These are phyloP conservation scores for Leccinum subgranulosum DNA, from an alignment of 768 basidiomycete genomes.

Conservation along the genomic window DNA sequence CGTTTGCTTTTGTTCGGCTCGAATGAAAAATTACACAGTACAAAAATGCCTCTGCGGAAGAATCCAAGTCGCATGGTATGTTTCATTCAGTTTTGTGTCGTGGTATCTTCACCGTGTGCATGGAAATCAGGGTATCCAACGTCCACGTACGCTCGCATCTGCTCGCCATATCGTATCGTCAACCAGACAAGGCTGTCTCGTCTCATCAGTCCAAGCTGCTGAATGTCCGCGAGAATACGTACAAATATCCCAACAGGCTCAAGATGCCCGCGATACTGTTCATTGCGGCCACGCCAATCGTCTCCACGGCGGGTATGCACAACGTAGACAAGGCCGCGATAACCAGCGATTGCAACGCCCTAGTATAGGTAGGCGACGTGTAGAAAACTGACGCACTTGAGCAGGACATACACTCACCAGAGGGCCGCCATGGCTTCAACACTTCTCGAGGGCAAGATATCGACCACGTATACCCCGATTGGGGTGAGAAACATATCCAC, in stretches of 20 bases:
- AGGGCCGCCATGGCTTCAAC: slow-evolving; percentile 62
- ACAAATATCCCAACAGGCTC: slow-evolving; percentile 53
- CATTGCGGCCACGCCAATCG: slow-evolving; percentile 48
- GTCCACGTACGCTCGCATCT: slow-evolving; percentile 55
- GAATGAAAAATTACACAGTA: not conserved
- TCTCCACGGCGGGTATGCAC: slow-evolving; percentile 43
- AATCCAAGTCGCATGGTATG: too few relatives aligned
- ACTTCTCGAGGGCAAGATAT: slow-evolving; percentile 56
- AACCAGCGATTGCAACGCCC: slow-evolving; percentile 24
- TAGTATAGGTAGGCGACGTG: not conserved
- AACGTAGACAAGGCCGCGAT: slow-evolving; percentile 12
- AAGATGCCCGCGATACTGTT: slow-evolving; percentile 45
- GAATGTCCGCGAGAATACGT: slow-evolving; percentile 22
- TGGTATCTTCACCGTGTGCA: not conserved
- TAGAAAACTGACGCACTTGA: not conserved
- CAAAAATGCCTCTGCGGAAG: not conserved
- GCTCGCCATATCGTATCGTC: slow-evolving; percentile 55
- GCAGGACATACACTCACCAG: slow-evolving; percentile 37
- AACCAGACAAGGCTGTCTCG: slow-evolving; percentile 45
- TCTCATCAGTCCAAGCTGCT: not conserved
- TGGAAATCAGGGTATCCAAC: slow-evolving; percentile 45
- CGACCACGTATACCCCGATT: slow-evolving; percentile 54
- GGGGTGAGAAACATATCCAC: slow-evolving; percentile 57
- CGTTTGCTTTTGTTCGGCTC: not conserved
- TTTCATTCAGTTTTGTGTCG: not conserved